Percentiles rank a stretch among this genome's conserved stretches.
Conservation (phyloP, 2,329 filamentous ascomycete species). For the Ceratocystis colombiana region DNA sequence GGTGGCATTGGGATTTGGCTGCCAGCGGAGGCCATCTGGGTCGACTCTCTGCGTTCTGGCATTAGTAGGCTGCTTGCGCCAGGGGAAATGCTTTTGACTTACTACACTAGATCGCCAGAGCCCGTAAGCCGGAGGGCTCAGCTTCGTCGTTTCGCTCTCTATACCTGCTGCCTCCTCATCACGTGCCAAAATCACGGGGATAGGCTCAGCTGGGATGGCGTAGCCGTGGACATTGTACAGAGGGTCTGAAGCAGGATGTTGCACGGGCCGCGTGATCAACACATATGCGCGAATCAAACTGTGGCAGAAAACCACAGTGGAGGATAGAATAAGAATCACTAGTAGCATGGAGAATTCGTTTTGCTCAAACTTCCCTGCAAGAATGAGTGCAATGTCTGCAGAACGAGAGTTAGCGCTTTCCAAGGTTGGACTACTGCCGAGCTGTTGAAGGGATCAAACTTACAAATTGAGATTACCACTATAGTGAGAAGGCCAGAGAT, state of each 20-base stretch:
- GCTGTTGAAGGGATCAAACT: slow-evolving; percentile 32
- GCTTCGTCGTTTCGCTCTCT: slow-evolving; percentile 45
- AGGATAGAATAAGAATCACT: slow-evolving; percentile 63
- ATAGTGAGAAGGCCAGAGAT: slow-evolving; percentile 55
- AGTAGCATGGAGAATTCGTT: slow-evolving; percentile 71
- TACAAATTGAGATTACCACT: slow-evolving; percentile 55
- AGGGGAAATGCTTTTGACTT: slow-evolving; percentile 34
- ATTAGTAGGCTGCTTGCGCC: not conserved
- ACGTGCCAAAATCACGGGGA: slow-evolving; percentile 61
- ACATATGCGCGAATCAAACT: slow-evolving; percentile 64
- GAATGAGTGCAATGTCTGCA: slow-evolving; percentile 60
- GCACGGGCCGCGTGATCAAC: slow-evolving; percentile 43
- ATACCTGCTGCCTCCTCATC: slow-evolving; percentile 60
- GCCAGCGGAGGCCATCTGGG: slow-evolving; percentile 73
- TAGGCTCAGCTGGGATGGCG: slow-evolving; percentile 60
- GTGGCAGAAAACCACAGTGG: slow-evolving; percentile 72
- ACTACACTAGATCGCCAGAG: slow-evolving; percentile 75
- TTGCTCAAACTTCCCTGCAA: slow-evolving; percentile 52
- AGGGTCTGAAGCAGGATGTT: slow-evolving; percentile 34
- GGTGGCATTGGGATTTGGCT: slow-evolving; percentile 44
- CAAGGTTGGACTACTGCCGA: not conserved
- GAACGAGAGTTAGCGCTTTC: slow-evolving; percentile 15
- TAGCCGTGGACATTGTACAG: slow-evolving; percentile 50
- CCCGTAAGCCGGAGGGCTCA: slow-evolving; percentile 73
- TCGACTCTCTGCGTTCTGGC: slow-evolving; percentile 52